These are phyloP conservation scores for Metschnikowia reukaufii DNA, from an alignment of 805 yeast genomes.

Conservation along the genomic window DNA sequence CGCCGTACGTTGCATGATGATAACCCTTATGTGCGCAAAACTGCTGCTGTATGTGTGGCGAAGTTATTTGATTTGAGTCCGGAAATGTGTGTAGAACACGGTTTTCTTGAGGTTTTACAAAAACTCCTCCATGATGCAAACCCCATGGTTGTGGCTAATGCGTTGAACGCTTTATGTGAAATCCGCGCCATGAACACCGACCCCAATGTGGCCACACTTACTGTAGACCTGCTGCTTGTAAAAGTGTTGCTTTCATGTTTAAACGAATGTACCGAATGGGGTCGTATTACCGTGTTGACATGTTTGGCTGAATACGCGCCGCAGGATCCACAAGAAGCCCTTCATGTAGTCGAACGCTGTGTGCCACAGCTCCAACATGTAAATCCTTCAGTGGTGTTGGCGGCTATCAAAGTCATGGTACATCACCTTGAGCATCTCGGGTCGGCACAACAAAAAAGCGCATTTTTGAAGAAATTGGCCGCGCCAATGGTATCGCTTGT, in stretches of 20 bases:
- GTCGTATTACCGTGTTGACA: slow-evolving; percentile 83
- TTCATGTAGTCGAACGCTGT: slow-evolving; percentile 82
- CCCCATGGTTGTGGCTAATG: slow-evolving; percentile 97
- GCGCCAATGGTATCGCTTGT: slow-evolving; percentile 87
- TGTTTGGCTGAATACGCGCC: slow-evolving; percentile 75
- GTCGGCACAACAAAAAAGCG: slow-evolving; percentile 43
- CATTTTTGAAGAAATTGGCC: slow-evolving; percentile 65
- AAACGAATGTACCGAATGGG: slow-evolving; percentile 99
- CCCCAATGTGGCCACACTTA: slow-evolving; percentile 37
- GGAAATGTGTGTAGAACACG: slow-evolving; percentile 79
- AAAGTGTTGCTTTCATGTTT: slow-evolving; percentile 74
- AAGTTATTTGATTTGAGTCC: slow-evolving; percentile 86
- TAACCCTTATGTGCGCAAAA: slow-evolving; percentile 95
- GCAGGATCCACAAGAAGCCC: slow-evolving; percentile 60
- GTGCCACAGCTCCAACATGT: slow-evolving; percentile 96
- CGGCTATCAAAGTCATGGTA: slow-evolving; percentile 77
- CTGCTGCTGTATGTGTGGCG: slow-evolving; percentile 97
- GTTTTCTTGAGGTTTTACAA: slow-evolving; percentile 70
- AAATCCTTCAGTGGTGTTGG: slow-evolving; percentile 90
- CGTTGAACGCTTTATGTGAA: slow-evolving; percentile 82
- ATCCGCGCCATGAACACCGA: slow-evolving; percentile 67
- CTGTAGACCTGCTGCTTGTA: slow-evolving; percentile 43
- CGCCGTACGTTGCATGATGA: slow-evolving; percentile 84
- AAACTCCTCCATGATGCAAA: slow-evolving; percentile 78
- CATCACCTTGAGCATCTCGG: slow-evolving; percentile 52